These are phyloP conservation scores for Apiotrichum laibachii DNA, from an alignment of 1,284 basidiomycete genomes.

Conservation along the genomic window DNA sequence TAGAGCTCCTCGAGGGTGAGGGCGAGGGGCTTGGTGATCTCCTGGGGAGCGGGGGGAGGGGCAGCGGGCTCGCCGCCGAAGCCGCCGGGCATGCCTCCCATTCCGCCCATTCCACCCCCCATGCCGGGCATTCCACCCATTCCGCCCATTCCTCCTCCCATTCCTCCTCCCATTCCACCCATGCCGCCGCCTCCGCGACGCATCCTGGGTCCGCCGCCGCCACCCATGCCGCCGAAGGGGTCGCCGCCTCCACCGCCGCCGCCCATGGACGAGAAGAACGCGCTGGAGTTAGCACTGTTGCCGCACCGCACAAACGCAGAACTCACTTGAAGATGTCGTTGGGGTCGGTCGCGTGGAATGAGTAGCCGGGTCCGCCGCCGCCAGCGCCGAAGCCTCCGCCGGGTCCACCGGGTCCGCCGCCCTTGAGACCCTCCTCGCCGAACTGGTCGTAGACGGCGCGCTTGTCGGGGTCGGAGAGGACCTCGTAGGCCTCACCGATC, in stretches of 20 bases:
- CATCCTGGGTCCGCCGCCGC: constrained; percentile 24
- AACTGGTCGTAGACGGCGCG: constrained; percentile 90
- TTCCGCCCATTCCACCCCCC: constrained; percentile 54
- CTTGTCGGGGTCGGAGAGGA: constrained; percentile 85
- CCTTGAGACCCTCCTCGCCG: constrained; percentile 92
- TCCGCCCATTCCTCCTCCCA: constrained; percentile 29
- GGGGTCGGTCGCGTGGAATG: constrained; percentile 76
- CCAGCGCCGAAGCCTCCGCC: constrained; percentile 51
- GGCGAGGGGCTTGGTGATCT: constrained; percentile 80
- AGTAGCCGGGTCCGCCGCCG: constrained; percentile 52
- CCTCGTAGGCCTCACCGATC: constrained; percentile 96
- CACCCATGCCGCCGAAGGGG: too few relatives aligned
- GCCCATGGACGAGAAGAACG: constrained; percentile 59
- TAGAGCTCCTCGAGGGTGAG: constrained; percentile 89
- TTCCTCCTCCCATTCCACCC: constrained; percentile 23
- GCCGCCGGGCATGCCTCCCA: constrained; percentile 61
- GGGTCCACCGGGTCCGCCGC: constrained; percentile 50
- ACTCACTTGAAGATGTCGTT: constrained; percentile 87
- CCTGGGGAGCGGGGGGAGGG: constrained; percentile 55
- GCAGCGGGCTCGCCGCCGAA: constrained; percentile 39
- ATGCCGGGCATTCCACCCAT: constrained; percentile 39
- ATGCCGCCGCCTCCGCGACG: constrained; percentile 31
- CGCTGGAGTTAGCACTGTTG: constrained; percentile 52
- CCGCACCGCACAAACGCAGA: not conserved
- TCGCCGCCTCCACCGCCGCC: constrained; percentile 40